Base-by-base conservation (phyloP, 1,139 yeast genomes). In the Arxiozyma bovina region DNA sequence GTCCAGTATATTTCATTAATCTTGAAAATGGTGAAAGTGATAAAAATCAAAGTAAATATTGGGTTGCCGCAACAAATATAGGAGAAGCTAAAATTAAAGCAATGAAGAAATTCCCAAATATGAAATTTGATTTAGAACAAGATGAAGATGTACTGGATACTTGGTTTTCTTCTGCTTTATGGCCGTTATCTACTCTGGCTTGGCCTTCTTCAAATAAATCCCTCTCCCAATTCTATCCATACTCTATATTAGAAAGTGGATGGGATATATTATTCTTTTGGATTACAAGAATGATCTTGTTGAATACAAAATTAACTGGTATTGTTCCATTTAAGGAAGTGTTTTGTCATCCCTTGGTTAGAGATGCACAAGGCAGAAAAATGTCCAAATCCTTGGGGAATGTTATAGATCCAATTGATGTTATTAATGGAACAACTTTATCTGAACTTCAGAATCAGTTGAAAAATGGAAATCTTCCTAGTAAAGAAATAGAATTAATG, bases 211-310 rank as follows among this genome's bases (percentile, higher is more conserved):
- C 80, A 68, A 79, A 91, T 53, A 69, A 73, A 55, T 98, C 91
- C 69, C 74, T 89, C 79, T 76, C 81, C 63, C 74, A 74, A 56
- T 93, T 87, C 73, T 85, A 80, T 68, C 98, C 99, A 61, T 85
- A 90, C 84, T 83, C 93, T 41, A 75, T 93, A 82, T 78, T 93
- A 67, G 99, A 93, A 74, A 93, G 99, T 50, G 99, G 99, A 61
- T 93, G 99, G 99, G 99, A 93, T 76, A 93, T 93, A 69, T 78
- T 93, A 67, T 93, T 93, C 81, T 93, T 93, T 83, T 93, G 99
- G 99, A 97, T 93, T 55, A 82, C 95, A 42, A 83, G 99, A 74
- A 93, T 93, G 99, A 85, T 91, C 60, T 80, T 91, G 76, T 75
- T 93, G 67, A 93, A 96, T 56, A 72, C 88, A 65, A 90, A 91